Base-by-base conservation (phyloP, 1,139 yeast species). In the Kurtzmaniella quercitrusa region DNA sequence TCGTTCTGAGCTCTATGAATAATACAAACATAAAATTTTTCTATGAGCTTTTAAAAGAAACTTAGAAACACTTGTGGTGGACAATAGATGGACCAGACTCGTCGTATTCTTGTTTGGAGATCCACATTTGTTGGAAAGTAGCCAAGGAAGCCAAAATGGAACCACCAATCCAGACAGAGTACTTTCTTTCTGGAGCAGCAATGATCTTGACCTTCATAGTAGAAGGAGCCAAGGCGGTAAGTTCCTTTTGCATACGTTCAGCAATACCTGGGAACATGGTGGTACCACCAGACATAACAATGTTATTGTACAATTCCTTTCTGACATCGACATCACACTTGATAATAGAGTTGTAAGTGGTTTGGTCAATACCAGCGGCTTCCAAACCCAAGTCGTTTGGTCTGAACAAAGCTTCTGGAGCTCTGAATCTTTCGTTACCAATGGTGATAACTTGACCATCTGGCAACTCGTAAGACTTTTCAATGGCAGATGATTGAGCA, bases 151-250 rank as follows among this genome's bases (percentile, higher is more conserved):
- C 96, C 77, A 93, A 85, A 68, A 93, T 93, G 62, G 98, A 91
- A 82, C 98, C 98, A 82, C 98, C 98, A 60, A 93, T 93, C 98
- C 98, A 93, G 82, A 91, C 97, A 70, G 97, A 90, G 91, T 90
- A 93, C 79, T 93, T 93, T 82, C 98, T 87, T 79, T 93, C 98
- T 62, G 98, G 98, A 60, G 98, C 97, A 72, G 98, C 98, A 70
- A 89, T 87, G 70, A 93, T 90, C 88, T 93, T 93, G 68, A 93
- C 96, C 89, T 93, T 93, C 97, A 93, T 93, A 52, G 98, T 90
- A 59, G 97, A 89, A 74, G 98, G 98, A 69, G 98, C 98, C 79
- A 93, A 85, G 63, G 97, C 96, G 62, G 98, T 89, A 66, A 93
- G 90, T 80, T 93, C 98, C 88, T 91, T 93, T 83, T 93, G 98